A percentile compares a stretch with the other conserved stretches of the same genome.
These are phyloP conservation scores for Rhynchosporium secalis DNA, from an alignment of 2,329 filamentous ascomycete genomes.

Conservation along the genomic window DNA sequence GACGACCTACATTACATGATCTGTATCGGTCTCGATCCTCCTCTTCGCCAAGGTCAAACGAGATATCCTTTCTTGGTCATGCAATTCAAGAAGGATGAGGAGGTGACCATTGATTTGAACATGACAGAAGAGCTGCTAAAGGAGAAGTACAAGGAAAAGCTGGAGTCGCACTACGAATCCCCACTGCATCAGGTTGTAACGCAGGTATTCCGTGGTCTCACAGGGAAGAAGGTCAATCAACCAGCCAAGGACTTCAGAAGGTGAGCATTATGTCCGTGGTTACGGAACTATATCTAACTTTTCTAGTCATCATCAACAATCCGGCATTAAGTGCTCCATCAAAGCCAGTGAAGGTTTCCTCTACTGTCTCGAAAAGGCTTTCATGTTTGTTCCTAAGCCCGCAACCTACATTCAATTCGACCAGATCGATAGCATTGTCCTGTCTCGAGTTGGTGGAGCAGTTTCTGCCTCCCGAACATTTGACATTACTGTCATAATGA, in stretches of 20 bases:
- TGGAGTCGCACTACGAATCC: conserved; percentile 87
- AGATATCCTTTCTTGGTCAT: conserved; percentile 98
- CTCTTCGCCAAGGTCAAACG: conserved; percentile 93
- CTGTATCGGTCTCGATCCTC: conserved; percentile 90
- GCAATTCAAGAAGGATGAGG: conserved; percentile 98
- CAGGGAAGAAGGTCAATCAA: conserved; percentile 91
- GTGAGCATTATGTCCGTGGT: conserved; percentile 43
- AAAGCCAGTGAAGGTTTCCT: conserved; percentile 98
- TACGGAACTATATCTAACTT: conserved; percentile 34
- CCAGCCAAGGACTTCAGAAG: conserved; percentile 93
- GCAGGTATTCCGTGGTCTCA: conserved; percentile 91
- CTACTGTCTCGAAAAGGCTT: conserved; percentile 96
- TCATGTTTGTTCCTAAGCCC: conserved; percentile 98
- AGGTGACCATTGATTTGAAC: conserved; percentile 94
- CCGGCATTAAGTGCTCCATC: conserved; percentile 99
- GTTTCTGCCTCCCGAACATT: conserved; percentile 94
- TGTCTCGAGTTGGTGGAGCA: conserved; percentile 92
- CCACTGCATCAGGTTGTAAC: conserved; percentile 91
- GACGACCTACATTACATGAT: conserved; percentile 96
- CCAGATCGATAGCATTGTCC: conserved; percentile 85
- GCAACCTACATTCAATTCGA: conserved; percentile 97
- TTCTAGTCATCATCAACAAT: conserved; percentile 79
- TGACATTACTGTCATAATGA: conserved; percentile 91
- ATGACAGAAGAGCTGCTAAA: conserved; percentile 88
- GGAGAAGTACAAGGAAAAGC: conserved; percentile 83